Evolutionary conservation across 108 stramenopile species (phyloP), one percentile per base, ranked within the genome.

Genomic region (Nitzschia sp.): DNA sequence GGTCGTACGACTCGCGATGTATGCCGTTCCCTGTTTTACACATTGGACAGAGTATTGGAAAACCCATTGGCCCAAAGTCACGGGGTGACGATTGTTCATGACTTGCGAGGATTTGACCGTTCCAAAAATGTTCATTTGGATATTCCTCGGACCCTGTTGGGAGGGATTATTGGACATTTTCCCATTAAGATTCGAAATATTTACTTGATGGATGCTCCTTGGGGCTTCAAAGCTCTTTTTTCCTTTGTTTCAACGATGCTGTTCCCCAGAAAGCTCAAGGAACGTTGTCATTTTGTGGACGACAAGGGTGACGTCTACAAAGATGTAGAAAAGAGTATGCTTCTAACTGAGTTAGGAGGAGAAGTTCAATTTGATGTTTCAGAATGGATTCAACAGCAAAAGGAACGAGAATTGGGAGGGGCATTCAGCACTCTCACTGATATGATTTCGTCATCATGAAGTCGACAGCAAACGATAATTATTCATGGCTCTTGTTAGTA

Each of bases 191-290:
- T 80, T 0, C 57, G 62, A 11, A 69, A 41, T 6, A 71, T 79
- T 59, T 79, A 79, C 50, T 29, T 80, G 14, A 65, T 65, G 44
- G 52, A 75, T 51, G 79, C 79, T 8, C 74, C 79, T 1, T 43
- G 42, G 11, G 48, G 73, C 34, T 70, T 79, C 50, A 9, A 52
- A 19, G 54, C 54, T 0, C 39, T 76, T 15, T 75, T 80, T 52
- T 48, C 29, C 24, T 14, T 76, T 0, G 9, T 80, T 7, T 50
- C 50, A 15, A 61, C 37, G 7, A 10, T 80, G 25, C 22, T 67
- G 10, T 63, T 80, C 34, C 58, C 79, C 5, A 44, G 38, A 29
- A 80, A 80, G 43, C 29, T 80, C 8, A 57, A 48, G 44, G 53
- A 63, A 12, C 70, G 79, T 10, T 53, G 65, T 22, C 64, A 63